phyloP scores from a whole-genome alignment of 331 rosid genomes.

The Cydonia oblonga region DNA sequence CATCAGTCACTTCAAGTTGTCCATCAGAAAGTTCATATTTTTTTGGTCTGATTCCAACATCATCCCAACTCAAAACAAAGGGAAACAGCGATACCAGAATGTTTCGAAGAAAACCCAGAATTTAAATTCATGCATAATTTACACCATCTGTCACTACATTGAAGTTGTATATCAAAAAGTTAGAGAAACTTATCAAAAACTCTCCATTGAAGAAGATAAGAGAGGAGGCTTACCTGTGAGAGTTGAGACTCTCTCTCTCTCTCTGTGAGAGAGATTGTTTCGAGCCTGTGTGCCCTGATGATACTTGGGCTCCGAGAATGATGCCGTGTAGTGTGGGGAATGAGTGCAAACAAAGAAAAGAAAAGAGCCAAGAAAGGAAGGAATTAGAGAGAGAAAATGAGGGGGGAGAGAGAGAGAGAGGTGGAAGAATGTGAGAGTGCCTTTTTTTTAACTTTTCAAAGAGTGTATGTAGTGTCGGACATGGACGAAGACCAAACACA shows the following conservation, averaged over 20 bases:
- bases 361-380: not conserved
- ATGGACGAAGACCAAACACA: not conserved
- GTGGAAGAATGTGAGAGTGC: not conserved
- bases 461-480: not conserved
- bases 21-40: too few species aligned
- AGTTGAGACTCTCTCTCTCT: not conserved
- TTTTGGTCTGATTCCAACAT: too few species aligned
- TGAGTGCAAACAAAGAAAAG: slow-evolving; percentile 33
- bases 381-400: not conserved
- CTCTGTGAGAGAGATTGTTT: slow-evolving; percentile 8
- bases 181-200: slow-evolving; percentile 3
- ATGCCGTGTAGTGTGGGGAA: slow-evolving; percentile 27
- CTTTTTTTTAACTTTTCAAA: not conserved
- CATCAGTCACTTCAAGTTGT: not conserved
- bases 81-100: too few species aligned
- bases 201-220: slow-evolving; percentile 11
- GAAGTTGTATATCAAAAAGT: not conserved
- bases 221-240: not conserved
- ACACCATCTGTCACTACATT: too few species aligned
- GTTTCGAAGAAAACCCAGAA: too few species aligned
- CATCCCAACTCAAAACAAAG: too few species aligned
- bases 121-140: too few species aligned
- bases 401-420: not conserved
- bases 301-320: slow-evolving; percentile 14
- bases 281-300: slow-evolving; percentile 1